phyloP scores from a whole-genome alignment of 345 rosid genomes.

The Euphorbia peplus region DNA sequence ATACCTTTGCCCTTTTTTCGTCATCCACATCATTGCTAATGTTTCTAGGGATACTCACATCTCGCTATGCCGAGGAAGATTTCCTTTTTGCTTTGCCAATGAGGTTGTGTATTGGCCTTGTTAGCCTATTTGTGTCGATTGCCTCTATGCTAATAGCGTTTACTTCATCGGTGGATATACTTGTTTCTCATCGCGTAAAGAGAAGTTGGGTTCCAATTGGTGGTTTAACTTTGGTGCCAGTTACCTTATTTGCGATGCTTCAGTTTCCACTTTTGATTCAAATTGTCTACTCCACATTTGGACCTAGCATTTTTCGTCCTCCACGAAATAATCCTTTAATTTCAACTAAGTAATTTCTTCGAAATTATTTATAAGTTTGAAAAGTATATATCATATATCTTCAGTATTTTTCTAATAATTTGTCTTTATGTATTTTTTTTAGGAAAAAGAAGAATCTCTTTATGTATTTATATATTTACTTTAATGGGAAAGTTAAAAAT shows the following conservation, averaged over 20 bases:
- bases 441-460: too few species aligned
- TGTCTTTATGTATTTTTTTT: too few species aligned
- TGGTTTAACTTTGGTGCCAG: conserved; percentile 5
- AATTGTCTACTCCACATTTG: not conserved
- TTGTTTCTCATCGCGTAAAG: not conserved
- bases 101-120: conserved; percentile 17
- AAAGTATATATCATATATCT: too few species aligned
- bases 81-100: conserved; percentile 13
- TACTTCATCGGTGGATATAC: conserved; percentile 2
- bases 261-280: conserved; percentile 16
- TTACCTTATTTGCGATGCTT: conserved; percentile 15
- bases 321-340: too few species aligned
- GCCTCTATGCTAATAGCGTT: conserved; percentile 16
- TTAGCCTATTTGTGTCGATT: conserved; percentile 6
- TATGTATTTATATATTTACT: too few species aligned
- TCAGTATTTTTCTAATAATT: too few species aligned
- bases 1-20: conserved; percentile 13
- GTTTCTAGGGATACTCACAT: conserved; percentile 22
- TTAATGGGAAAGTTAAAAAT: too few species aligned
- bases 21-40: conserved; percentile 13
- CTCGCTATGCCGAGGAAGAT: conserved; percentile 20
- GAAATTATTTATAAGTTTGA: too few species aligned
- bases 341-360: too few species aligned
- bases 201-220: conserved; percentile 17
- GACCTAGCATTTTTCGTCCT: conserved; percentile 7